Evolutionary conservation across 371 early-diverging fungal genomes (phyloP), one percentile per base, ranked within the genome.

Genomic region (Encephalitozoon romaleae): DNA sequence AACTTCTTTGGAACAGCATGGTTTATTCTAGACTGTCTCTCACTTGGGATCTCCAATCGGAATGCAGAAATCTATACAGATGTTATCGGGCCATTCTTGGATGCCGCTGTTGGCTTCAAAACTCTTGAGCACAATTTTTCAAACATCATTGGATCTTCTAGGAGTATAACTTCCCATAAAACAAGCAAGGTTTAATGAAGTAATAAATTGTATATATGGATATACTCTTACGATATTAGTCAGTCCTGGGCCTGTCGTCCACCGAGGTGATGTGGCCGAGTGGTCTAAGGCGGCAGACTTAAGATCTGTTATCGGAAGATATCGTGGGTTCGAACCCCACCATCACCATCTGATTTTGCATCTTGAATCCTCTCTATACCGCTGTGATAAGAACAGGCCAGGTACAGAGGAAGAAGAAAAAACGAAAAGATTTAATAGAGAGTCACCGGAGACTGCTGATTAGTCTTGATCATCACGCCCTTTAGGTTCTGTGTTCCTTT

Each of bases 401-500:
- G 34, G 2, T 34, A 6, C 34, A 52, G 23, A 52, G 23, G 21
- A 52, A 52, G 23, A 21, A 52, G n/a, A 66, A 23, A 45, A 64
- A 49, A 34, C 47, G n/a, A 21, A 77, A 39, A 21, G 25, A 39
- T 66, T 82, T 83, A 83, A 74, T 83, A 81, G 68, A 82, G 67
- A 65, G 70, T 80, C 25, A 85, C 66, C 79, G 92, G 93, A 87
- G 90, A 90, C 87, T 94, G 94, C 93, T 95, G 95, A 84, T 93
- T 88, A 80, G 90, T 89, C 92, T 96, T 97, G 88, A 97, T 89
- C 91, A 89, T 92, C 84, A 96, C 89, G 81, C 94, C 92, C 88
- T 91, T 91, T 88, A 95, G 91, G 92, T 94, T 97, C 88, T 95
- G 94, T 93, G 94, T 93, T 89, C 94, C 90, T 90, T 95, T 97